Conservation (phyloP, 441 rosid genomes). For the Erodium trifolium region DNA sequence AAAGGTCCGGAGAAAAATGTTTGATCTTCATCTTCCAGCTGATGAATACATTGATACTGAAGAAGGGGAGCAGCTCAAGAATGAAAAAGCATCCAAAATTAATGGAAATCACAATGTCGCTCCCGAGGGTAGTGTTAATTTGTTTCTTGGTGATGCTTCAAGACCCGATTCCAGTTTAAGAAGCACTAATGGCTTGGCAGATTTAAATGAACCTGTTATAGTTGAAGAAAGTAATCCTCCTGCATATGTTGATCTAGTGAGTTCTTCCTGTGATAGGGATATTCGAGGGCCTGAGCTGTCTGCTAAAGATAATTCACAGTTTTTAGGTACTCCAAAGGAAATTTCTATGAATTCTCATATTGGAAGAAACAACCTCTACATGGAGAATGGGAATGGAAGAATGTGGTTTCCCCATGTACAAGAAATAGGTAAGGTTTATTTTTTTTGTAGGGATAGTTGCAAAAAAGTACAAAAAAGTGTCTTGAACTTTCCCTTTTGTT, state of each 20-base stretch:
- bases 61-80: conserved; percentile 45
- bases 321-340: conserved; percentile 38
- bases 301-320: conserved; percentile 29
- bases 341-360: conserved; percentile 29
- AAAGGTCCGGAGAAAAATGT: conserved; percentile 66
- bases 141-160: conserved; percentile 31
- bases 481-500: no score
- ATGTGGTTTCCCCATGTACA: conserved; percentile 36
- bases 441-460: not conserved
- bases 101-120: conserved; percentile 33
- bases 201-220: conserved; percentile 70
- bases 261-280: conserved; percentile 28
- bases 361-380: conserved; percentile 26
- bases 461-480: no score
- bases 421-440: conserved; percentile 44
- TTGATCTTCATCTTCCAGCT: conserved; percentile 92
- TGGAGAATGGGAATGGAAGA: conserved; percentile 34
- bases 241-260: conserved; percentile 32
- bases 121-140: conserved; percentile 30
- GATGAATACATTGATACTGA: conserved; percentile 71
- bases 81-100: conserved; percentile 37
- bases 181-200: conserved; percentile 54
- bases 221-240: conserved; percentile 50
- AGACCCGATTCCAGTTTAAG: conserved; percentile 36
- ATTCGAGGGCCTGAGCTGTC: conserved; percentile 31